These are phyloP conservation scores for Paramecium caudatum DNA, from an alignment of 73 alveolate genomes.

Conservation along the genomic window DNA sequence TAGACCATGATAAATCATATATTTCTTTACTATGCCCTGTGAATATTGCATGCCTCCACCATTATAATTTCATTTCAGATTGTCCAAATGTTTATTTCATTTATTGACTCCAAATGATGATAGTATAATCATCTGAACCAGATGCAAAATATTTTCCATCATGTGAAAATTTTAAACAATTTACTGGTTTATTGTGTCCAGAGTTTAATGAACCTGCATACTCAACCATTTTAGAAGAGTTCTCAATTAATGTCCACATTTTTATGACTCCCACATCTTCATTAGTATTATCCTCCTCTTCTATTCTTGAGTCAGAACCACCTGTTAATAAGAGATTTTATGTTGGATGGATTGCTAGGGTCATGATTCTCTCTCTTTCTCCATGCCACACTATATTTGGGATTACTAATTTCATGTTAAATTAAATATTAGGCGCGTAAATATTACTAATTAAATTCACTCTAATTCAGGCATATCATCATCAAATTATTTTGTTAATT, in stretches of 20 bases:
- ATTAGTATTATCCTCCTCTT: constrained; percentile 81
- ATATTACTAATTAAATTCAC: constrained; percentile 49
- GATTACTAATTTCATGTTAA: constrained; percentile 62
- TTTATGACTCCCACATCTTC: constrained; percentile 34
- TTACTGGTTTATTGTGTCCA: constrained; percentile 92
- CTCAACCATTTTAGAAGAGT: constrained; percentile 20
- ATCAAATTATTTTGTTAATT: constrained; percentile 68
- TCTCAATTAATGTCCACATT: constrained; percentile 78
- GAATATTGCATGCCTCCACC: constrained; percentile 87
- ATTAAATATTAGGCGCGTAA: constrained; percentile 64
- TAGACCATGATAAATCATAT: constrained; percentile 94
- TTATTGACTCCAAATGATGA: constrained; percentile 89
- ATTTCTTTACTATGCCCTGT: constrained; percentile 97
- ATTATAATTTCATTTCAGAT: constrained; percentile 85
- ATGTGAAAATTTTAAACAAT: constrained; percentile 92
- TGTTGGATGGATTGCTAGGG: constrained; percentile 93
- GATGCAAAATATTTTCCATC: constrained; percentile 95
- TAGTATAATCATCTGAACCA: constrained; percentile 93
- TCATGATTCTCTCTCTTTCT: constrained; percentile 89
- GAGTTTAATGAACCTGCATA: constrained; percentile 60
- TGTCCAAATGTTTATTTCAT: constrained; percentile 90
- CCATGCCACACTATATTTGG: constrained; percentile 98
- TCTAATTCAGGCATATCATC: constrained; percentile 81
- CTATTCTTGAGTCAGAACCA: constrained; percentile 88
- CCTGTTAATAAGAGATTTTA: constrained; percentile 89